These are phyloP conservation scores for Botrytis hyacinthi DNA, from an alignment of 2,329 filamentous ascomycete genomes.

Conservation along the genomic window DNA sequence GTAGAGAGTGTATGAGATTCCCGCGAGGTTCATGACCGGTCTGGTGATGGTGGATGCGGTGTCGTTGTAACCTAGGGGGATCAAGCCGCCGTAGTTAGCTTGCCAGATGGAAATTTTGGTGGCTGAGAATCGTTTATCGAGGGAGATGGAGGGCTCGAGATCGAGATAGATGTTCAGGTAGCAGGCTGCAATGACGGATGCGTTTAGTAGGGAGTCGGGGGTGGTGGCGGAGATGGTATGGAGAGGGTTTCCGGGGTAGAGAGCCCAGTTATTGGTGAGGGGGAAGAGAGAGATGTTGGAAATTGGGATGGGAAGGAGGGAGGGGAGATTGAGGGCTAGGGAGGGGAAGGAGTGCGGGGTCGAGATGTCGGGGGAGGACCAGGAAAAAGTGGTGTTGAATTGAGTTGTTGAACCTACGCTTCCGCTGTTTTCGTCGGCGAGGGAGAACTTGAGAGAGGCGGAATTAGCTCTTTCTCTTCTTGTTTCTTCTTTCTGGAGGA, in stretches of 20 bases:
- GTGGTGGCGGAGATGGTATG: not conserved
- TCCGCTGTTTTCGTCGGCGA: not conserved
- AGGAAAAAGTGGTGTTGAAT: not conserved
- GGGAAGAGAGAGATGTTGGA: not conserved
- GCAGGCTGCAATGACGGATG: not conserved
- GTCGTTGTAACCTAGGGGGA: not conserved
- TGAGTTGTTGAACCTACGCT: not conserved
- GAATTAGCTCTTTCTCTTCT: not conserved
- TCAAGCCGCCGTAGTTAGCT: not conserved
- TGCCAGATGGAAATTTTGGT: conserved; percentile 12
- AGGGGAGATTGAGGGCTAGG: not conserved
- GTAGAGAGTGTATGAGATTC: not conserved
- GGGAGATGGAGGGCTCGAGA: not conserved
- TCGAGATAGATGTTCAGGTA: conserved; percentile 14
- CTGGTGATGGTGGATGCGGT: not conserved
- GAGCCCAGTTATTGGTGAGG: not conserved
- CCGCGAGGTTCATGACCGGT: not conserved
- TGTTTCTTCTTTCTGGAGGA: not conserved
- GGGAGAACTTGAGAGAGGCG: not conserved
- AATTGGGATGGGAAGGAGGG: not conserved
- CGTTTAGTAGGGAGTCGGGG: not conserved
- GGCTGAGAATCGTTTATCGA: not conserved
- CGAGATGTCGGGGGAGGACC: not conserved
- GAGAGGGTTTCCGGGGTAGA: not conserved
- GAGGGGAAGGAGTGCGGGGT: not conserved